Evolutionary conservation across 2,329 filamentous ascomycete species (phyloP).

Genomic region (Colletotrichum somersetense): DNA sequence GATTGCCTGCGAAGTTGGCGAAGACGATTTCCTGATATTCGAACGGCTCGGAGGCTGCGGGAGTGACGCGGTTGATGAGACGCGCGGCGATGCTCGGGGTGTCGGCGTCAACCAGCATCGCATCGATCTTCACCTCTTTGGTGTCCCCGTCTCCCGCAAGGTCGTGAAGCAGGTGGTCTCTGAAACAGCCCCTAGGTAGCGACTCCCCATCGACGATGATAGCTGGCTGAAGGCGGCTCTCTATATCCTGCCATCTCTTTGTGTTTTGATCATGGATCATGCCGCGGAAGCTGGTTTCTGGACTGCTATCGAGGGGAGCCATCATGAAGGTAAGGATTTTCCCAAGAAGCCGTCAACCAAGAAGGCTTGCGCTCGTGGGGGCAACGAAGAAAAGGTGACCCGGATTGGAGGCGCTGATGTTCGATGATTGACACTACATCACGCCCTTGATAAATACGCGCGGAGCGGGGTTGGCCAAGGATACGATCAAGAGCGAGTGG

Average conservation of each 20-base stretch:
- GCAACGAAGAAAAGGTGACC: background rate
- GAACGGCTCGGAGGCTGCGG: background rate
- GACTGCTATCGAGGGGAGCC: background rate
- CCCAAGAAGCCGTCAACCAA: background rate
- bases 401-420: background rate
- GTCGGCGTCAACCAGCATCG: background rate
- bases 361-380: background rate
- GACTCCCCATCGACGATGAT: background rate
- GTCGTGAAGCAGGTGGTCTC: background rate
- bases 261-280: slow-evolving; percentile 5
- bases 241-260: background rate
- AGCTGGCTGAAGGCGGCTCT: background rate
- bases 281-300: background rate
- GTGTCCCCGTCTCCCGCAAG: background rate
- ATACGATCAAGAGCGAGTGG: background rate
- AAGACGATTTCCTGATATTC: slow-evolving; percentile 23
- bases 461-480: background rate
- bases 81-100: slow-evolving; percentile 3
- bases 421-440: background rate
- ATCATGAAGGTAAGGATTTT: background rate
- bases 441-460: background rate
- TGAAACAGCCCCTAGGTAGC: background rate
- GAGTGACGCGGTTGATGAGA: slow-evolving; percentile 1
- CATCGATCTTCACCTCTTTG: slow-evolving; percentile 8
- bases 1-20: slow-evolving; percentile 5